These are phyloP conservation scores for Phytophthora constricta DNA, from an alignment of 352 stramenopile species.

Conservation along the genomic window DNA sequence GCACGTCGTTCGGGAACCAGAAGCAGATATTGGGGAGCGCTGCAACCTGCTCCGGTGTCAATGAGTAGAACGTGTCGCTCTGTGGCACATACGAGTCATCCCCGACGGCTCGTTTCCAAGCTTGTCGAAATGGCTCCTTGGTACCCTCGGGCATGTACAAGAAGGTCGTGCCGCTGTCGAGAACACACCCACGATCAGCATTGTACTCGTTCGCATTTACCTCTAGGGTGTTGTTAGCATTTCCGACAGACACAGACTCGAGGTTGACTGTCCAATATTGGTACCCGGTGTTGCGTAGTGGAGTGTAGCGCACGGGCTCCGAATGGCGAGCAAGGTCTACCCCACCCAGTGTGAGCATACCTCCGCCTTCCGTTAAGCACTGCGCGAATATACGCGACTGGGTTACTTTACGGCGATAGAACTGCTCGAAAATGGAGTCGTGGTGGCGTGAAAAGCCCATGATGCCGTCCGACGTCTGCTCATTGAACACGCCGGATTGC, in stretches of 20 bases:
- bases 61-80: constrained; percentile 53
- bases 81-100: constrained; percentile 48
- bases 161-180: constrained; percentile 85
- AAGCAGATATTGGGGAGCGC: constrained; percentile 72
- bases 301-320: constrained; percentile 88
- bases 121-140: constrained; percentile 45
- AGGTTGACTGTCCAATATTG: constrained; percentile 85
- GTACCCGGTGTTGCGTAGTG: constrained; percentile 71
- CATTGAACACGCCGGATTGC: constrained; percentile 91
- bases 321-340: constrained; percentile 74
- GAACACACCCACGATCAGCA: constrained; percentile 67
- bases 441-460: constrained; percentile 95
- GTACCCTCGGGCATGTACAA: constrained; percentile 64
- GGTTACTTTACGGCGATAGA: constrained; percentile 86
- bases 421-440: constrained; percentile 93
- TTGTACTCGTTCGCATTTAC: constrained; percentile 61
- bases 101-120: constrained; percentile 57
- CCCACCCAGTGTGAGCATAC: constrained; percentile 93
- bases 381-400: constrained; percentile 91
- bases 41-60: constrained; percentile 37
- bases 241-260: constrained; percentile 55
- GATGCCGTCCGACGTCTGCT: constrained; percentile 95
- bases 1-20: constrained; percentile 63
- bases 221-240: constrained; percentile 35
- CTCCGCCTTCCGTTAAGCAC: constrained; percentile 90